Percentiles rank a stretch among this genome's conserved stretches.
Evolutionary conservation across 192 early-diverging fungal genomes (phyloP).

Genomic region (Coemansia sp.): DNA sequence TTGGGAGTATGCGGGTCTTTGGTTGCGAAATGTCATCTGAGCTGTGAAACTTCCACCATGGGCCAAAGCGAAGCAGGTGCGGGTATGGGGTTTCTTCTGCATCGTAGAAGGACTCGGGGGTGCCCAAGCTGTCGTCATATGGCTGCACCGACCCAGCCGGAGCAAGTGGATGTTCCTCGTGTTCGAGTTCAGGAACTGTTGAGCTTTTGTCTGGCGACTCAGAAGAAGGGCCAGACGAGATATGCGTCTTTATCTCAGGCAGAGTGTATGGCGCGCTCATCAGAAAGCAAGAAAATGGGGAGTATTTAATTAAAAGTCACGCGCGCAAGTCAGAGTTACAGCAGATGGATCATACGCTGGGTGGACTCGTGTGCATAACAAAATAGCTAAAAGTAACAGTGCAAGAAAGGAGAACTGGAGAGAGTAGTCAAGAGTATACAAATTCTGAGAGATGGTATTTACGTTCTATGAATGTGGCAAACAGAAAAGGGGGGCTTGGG

Average conservation of each 20-base stretch:
- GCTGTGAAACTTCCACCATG: conserved; percentile 44
- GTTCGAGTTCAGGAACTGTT: neutral
- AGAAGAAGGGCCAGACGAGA: neutral
- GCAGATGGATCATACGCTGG: neutral
- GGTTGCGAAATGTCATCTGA: conserved; percentile 21
- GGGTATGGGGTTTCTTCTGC: conserved; percentile 25
- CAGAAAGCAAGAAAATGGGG: neutral
- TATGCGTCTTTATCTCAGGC: neutral
- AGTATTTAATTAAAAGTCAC: neutral
- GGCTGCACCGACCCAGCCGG: neutral
- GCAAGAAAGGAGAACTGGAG: neutral
- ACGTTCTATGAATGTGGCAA: neutral
- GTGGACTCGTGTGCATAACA: neutral
- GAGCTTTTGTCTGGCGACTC: neutral
- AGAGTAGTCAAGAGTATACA: neutral
- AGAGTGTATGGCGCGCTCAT: conserved; percentile 5
- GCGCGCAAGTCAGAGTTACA: neutral
- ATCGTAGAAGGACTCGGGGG: conserved; percentile 13
- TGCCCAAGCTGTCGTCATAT: conserved; percentile 10
- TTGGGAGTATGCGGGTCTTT: conserved; percentile 45
- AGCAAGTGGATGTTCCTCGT: conserved; percentile 2
- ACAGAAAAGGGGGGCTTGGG: neutral
- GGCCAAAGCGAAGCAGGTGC: conserved; percentile 23
- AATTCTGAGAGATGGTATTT: neutral
- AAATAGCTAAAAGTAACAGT: neutral